Evolutionary conservation across 371 early-diverging fungal species (phyloP), one percentile per base, ranked within the genome.

Genomic region (Syncephalis plumigaleata): DNA sequence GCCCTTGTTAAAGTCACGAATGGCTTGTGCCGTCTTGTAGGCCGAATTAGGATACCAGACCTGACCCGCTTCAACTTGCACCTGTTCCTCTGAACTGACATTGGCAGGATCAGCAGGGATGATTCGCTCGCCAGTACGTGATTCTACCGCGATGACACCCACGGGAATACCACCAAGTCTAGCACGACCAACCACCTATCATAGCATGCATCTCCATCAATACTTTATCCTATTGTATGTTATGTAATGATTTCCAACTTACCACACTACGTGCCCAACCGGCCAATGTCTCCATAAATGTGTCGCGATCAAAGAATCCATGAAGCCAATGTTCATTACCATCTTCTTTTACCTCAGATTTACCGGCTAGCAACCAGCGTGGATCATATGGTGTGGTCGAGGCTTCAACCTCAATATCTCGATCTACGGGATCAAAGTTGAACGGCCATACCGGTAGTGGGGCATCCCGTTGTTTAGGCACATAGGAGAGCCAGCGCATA

Each of bases 11-110:
- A 98, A 94, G 67, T 98, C 94, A 52, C 81, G 78, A 67, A 98
- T 96, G 3, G 96, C 90, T 65, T 94, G 95, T 4, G 98, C 91
- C 24, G 98, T 97, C 79, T 98, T 98, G 75, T 77, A 92, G 9
- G 99, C 90, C 36, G 92, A 89, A 80, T 94, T 91, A 40, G 97
- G 95, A 66, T 86, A 89, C 92, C 97, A 96, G 40, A 98, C 99
- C 60, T 91, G 88, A 53, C 94, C 93, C 22, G 98, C 94, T 68
- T 95, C 91, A n/a, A 79, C 71, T 47, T 84, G 58, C 7, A 83
- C 77, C 65, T 90, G 87, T 64, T 92, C 91, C 23, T 77, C 75
- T 5, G 94, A 93, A 43, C 78, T 71, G 13, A 81, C 67, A 62
- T 87, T 84, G 42, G 91, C 91, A 4, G 98, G 93, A 61, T 97